Evolutionary conservation across 2,329 filamentous ascomycete species (phyloP).

Genomic region (Aspergillus calidoustus): DNA sequence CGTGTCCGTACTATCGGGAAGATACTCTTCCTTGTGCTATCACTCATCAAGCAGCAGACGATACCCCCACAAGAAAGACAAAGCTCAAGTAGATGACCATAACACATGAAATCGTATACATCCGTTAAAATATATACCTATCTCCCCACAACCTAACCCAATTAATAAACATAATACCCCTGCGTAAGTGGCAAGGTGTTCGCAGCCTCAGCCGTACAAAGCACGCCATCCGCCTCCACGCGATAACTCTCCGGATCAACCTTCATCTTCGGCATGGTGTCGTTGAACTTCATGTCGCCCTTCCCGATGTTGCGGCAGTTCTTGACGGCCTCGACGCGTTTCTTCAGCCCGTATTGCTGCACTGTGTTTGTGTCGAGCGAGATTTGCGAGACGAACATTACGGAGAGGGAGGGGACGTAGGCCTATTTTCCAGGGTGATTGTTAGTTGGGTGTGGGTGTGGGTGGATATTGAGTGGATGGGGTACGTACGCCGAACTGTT

Average conservation of each 20-base stretch:
- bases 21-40: background rate
- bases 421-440: constrained; percentile 41
- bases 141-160: background rate
- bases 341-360: constrained; percentile 73
- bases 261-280: constrained; percentile 79
- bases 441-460: background rate
- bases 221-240: constrained; percentile 80
- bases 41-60: background rate
- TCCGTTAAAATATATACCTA: background rate
- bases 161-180: constrained; percentile 37
- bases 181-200: constrained; percentile 75
- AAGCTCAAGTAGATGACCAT: background rate
- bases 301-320: constrained; percentile 77
- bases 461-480: background rate
- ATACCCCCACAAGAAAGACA: background rate
- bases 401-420: constrained; percentile 70
- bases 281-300: constrained; percentile 89
- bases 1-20: background rate
- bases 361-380: constrained; percentile 71
- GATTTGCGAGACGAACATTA: constrained; percentile 81
- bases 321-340: constrained; percentile 78
- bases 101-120: background rate
- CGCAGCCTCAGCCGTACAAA: constrained; percentile 75
- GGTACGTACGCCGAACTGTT: constrained; percentile 73
- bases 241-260: constrained; percentile 90